These are phyloP conservation scores for Proliferodiscus dingleyae DNA, from an alignment of 2,329 filamentous ascomycete genomes.

Conservation along the genomic window DNA sequence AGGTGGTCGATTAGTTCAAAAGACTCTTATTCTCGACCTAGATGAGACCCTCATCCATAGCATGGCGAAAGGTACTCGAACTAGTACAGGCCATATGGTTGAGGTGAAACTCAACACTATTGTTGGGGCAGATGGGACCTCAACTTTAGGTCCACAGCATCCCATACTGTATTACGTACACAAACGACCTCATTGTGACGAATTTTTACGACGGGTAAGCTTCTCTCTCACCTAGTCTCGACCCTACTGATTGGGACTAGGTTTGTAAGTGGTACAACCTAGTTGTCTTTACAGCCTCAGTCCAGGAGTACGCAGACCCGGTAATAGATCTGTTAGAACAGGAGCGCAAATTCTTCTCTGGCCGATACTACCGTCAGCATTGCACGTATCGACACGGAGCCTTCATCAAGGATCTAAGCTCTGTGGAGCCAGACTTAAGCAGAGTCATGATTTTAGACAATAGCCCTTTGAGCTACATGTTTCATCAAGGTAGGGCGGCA, in stretches of 20 bases:
- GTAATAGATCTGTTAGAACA: conserved; percentile 98
- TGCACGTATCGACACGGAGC: conserved; percentile 93
- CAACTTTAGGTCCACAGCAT: conserved; percentile 75
- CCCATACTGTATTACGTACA: conserved; percentile 98
- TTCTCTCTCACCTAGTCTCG: not conserved
- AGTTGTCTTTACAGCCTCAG: conserved; percentile 92
- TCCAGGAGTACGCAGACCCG: conserved; percentile 97
- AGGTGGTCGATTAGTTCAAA: conserved; percentile 58
- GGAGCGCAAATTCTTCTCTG: conserved; percentile 93
- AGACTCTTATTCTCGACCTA: conserved; percentile 91
- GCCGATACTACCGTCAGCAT: conserved; percentile 91
- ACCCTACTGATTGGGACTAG: conserved; percentile 38
- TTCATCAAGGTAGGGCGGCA: conserved; percentile 76
- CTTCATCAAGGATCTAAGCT: conserved; percentile 96
- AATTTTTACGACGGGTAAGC: conserved; percentile 79
- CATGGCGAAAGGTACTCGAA: conserved; percentile 91
- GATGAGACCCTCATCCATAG: conserved; percentile 98
- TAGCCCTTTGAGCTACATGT: conserved; percentile 95
- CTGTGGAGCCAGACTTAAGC: conserved; percentile 92
- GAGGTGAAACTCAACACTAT: conserved; percentile 82
- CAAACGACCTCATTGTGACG: conserved; percentile 94
- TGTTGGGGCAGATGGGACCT: conserved; percentile 61
- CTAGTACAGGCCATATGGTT: conserved; percentile 97
- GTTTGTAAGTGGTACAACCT: conserved; percentile 98
- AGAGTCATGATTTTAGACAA: conserved; percentile 99